Base-by-base conservation (phyloP, 257 asterid species). In the Primulina eburnea region DNA sequence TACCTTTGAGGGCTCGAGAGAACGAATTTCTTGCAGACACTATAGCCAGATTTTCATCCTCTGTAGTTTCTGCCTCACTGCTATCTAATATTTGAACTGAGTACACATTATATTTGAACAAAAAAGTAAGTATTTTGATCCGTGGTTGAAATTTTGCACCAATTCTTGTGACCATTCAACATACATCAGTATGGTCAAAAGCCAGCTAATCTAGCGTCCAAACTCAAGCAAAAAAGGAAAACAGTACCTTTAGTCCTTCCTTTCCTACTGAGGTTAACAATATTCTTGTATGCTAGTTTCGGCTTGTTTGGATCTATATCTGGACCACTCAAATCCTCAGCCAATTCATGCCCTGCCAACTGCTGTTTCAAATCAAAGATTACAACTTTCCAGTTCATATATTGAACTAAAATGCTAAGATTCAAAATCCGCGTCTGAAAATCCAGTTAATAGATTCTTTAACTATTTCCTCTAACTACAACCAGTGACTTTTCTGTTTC, bases 1-100 rank as follows among this genome's bases (percentile, higher is more conserved):
- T 76, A 91, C 99, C 99, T 89, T 81, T 92, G 62, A 94, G 87
- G 52, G 98, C 97, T 81, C 76, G 95, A 64, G 99, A 91, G 80
- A 94, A 94, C 2, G 98, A 94, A 69, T 79, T 92, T 67, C 95
- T 86, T 60, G 90, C 96, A 60, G 97, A 91, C 84, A 80, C 95
- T 55, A 77, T 8, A 64, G 83, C 76, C 32, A 77, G 75, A 65
- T 71, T 79, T 38, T 86, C 97, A 67, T 88, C 96, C 82, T 85
- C 97, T 0, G 89, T 88, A 58, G 88, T 85, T 78, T 89, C 95
- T 75, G 89, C 88, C 79, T 85, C 92, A 75, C 78, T 81, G 78
- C 79, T 84, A 65, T 85, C 96, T 68, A 80, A 35, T 50, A 79
- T 86, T 79, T 82, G 87, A 77, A 82, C 89, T 80, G 71, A 76